Evolutionary conservation across 2,329 filamentous ascomycete species (phyloP).

Genomic region (Phialophora chinensis): DNA sequence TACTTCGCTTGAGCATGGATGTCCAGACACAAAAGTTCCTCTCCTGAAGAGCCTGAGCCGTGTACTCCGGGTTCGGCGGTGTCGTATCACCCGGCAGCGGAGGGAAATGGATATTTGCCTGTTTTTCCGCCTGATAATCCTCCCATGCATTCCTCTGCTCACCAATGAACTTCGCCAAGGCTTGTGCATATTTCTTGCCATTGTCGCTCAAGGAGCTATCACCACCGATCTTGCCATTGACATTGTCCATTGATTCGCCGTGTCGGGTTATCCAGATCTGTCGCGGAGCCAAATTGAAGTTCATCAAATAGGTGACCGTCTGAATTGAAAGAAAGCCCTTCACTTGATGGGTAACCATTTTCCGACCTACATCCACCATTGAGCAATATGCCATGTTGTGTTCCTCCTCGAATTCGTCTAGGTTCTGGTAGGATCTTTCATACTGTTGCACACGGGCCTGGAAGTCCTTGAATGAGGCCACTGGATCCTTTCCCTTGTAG

Average conservation of each 20-base stretch:
- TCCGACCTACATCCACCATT: conserved; percentile 97
- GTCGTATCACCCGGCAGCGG: conserved; percentile 89
- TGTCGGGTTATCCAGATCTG: conserved; percentile 99
- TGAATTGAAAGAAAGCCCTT: conserved; percentile 90
- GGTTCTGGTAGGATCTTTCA: conserved; percentile 88
- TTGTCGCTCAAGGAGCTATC: conserved; percentile 83
- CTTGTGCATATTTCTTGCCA: conserved; percentile 77
- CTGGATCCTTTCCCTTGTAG: conserved; percentile 91
- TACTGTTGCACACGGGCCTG: conserved; percentile 90
- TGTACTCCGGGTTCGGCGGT: conserved; percentile 86
- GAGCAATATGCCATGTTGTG: conserved; percentile 93
- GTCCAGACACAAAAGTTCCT: conserved; percentile 98
- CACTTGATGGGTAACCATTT: conserved; percentile 87
- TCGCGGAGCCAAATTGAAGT: conserved; percentile 92
- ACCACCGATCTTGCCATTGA: conserved; percentile 85
- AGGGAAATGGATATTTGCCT: conserved; percentile 80
- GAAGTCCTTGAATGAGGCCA: conserved; percentile 85
- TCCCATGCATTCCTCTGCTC: conserved; percentile 82
- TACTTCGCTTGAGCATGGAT: conserved; percentile 89
- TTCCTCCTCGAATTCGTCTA: conserved; percentile 89
- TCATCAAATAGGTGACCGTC: conserved; percentile 92
- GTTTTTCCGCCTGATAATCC: conserved; percentile 77
- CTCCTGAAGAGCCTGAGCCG: conserved; percentile 60
- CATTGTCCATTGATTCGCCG: conserved; percentile 88
- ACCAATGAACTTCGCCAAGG: conserved; percentile 83